Percentiles rank a stretch among this genome's conserved stretches.
These are phyloP conservation scores for Pleurotus sapidus DNA, from an alignment of 768 basidiomycete species.

Conservation along the genomic window DNA sequence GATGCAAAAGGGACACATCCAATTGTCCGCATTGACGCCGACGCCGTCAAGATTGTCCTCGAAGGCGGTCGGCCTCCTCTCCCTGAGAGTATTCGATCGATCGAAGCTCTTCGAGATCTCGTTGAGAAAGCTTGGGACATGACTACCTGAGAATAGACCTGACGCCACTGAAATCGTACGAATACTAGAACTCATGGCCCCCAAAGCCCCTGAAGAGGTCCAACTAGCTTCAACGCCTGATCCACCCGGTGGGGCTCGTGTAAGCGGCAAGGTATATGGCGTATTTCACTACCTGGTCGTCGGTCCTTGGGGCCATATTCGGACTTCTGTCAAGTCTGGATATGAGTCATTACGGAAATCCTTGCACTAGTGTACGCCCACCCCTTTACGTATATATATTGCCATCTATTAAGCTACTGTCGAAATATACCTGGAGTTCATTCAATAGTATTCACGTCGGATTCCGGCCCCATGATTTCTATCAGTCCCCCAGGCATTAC, in stretches of 20 bases:
- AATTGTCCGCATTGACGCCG: constrained; percentile 13
- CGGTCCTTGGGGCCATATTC: neutral
- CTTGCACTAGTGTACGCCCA: neutral
- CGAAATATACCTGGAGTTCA: no score
- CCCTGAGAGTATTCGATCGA: constrained; percentile 8
- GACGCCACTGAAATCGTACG: neutral
- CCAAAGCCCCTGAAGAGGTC: neutral
- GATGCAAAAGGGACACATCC: neutral
- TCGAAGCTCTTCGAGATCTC: constrained; percentile 4
- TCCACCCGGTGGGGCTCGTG: neutral
- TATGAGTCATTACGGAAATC: neutral
- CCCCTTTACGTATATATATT: no score
- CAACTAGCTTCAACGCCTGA: neutral
- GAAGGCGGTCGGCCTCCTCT: constrained; percentile 16
- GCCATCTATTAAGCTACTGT: no score
- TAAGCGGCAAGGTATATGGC: neutral
- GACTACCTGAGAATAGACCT: constrained; percentile 13
- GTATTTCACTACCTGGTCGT: neutral
- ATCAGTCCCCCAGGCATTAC: no score
- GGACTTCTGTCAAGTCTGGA: neutral
- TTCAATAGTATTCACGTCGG: no score
- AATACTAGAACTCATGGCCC: neutral
- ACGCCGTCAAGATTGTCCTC: constrained; percentile 19
- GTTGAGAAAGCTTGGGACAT: constrained; percentile 15
- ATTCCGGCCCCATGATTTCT: no score